These are phyloP conservation scores for Penicillium sp. DNA, from an alignment of 2,329 filamentous ascomycete species.

Conservation along the genomic window DNA sequence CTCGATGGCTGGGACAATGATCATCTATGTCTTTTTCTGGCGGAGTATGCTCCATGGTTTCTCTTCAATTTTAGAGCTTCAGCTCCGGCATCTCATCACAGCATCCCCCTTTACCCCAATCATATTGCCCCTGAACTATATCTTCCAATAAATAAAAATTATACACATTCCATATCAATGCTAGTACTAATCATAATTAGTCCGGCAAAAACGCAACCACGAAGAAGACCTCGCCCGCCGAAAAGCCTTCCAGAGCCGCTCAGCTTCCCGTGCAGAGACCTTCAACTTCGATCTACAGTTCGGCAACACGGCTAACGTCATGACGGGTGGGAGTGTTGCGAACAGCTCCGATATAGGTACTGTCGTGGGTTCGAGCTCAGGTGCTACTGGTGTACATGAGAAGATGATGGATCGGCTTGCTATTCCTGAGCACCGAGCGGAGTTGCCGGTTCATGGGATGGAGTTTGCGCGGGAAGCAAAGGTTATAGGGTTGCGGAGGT, in stretches of 20 bases:
- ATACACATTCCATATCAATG: background rate
- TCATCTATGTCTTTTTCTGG: constrained; percentile 37
- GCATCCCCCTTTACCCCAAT: no score
- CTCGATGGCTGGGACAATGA: constrained; percentile 35
- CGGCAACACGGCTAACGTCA: constrained; percentile 4
- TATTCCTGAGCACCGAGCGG: constrained; percentile 7
- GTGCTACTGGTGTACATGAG: constrained; percentile 21
- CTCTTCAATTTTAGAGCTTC: no score
- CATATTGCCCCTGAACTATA: no score
- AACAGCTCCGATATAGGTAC: background rate
- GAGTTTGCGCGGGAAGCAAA: constrained; percentile 1
- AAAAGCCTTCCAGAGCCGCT: constrained; percentile 28
- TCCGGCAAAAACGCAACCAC: constrained; percentile 18
- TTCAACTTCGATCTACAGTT: background rate
- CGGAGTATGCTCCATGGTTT: constrained; percentile 24
- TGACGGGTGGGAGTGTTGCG: background rate
- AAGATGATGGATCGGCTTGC: constrained; percentile 27
- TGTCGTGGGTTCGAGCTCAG: background rate
- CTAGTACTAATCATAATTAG: background rate
- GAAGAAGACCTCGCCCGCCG: constrained; percentile 34
- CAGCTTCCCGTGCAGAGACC: background rate
- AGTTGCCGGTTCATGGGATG: constrained; percentile 17
- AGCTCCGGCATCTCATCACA: no score
- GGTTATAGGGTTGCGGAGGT: background rate
- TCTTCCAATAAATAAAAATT: no score